Base-by-base conservation (phyloP, 129 eudicot genomes). In the Mikania micrantha region DNA sequence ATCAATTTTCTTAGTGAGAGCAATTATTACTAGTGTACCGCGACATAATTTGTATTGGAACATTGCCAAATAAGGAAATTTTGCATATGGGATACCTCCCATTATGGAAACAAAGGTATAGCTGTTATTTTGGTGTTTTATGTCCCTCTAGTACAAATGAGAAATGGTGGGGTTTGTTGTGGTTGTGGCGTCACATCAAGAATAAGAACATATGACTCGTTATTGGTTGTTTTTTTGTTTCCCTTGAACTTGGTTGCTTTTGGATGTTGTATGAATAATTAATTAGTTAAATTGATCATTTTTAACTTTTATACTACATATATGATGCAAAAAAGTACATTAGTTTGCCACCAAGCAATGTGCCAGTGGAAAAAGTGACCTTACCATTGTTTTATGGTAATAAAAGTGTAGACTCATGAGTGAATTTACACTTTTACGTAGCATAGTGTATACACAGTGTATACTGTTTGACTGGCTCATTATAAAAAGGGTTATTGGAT, bases 161-260 rank as follows among this genome's bases (percentile, higher is more conserved):
- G n/a, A 50, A 49, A 29, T 53, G 42, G 64, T 32, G 73, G 69
- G 66, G 72, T 41, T 52, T 32, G 49, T 59, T 74, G 76, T 59
- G 32, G 81, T 72, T 67, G 79, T 45, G 54, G 60, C 67, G 78
- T 76, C 75, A 71, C 72, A 65, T 76, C 85, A 71, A 78, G 20
- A 56, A 59, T 24, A 39, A 7, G 36, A 32, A 36, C 35, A 72
- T n/a, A 44, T 67, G 53, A 66, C 50, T 57, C 69, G 44, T 75
- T 31, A 57, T 67, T 75, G 40, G 17, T 0, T 42, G 24, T 57
- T 21, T 10, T 10, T 29, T 61, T 10, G 27, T 16, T 62, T 44
- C 56, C 50, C 25, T 54, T 65, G 22, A 56, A 74, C 35, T 25
- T 54, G 48, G 22, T 74, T 40, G 25, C 68, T 66, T 58, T 15